A percentile compares a stretch with the other conserved stretches of the same genome.
Conservation (phyloP, 2,329 filamentous ascomycete species). For the Phyllosticta citriasiana region DNA sequence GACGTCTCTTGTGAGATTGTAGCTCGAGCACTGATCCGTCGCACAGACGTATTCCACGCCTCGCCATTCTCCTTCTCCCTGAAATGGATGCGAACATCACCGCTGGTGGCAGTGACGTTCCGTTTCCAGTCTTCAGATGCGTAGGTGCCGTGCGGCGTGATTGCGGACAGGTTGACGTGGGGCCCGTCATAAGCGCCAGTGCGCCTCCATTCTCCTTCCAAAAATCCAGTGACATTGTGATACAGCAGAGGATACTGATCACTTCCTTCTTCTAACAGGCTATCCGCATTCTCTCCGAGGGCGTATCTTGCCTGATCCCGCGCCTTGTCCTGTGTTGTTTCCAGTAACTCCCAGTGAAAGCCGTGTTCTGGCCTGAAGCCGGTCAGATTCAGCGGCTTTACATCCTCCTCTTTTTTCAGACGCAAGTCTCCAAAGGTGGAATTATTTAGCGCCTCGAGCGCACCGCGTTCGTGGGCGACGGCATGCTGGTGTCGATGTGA, state of each 20-base stretch:
- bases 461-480: constrained; percentile 6
- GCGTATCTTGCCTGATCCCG: constrained; percentile 42
- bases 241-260: constrained; percentile 35
- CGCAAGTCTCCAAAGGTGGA: constrained; percentile 43
- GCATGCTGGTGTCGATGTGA: constrained; percentile 2
- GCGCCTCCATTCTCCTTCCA: constrained; percentile 67
- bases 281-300: constrained; percentile 25
- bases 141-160: constrained; percentile 58
- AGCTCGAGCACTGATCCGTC: constrained; percentile 60
- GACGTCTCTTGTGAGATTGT: constrained; percentile 62
- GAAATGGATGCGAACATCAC: constrained; percentile 60
- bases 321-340: constrained; percentile 54
- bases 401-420: constrained; percentile 22
- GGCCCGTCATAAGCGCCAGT: constrained; percentile 12
- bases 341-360: constrained; percentile 68
- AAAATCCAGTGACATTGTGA: constrained; percentile 65
- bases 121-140: constrained; percentile 57
- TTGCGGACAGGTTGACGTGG: constrained; percentile 40
- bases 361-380: constrained; percentile 66
- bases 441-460: constrained; percentile 29
- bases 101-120: constrained; percentile 67
- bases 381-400: constrained; percentile 50
- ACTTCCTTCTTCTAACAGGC: constrained; percentile 5
- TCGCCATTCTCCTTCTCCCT: constrained; percentile 40
- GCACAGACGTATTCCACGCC: constrained; percentile 38